phyloP scores from a whole-genome alignment of 768 basidiomycete genomes.

The Kwoniella dejecticola region DNA sequence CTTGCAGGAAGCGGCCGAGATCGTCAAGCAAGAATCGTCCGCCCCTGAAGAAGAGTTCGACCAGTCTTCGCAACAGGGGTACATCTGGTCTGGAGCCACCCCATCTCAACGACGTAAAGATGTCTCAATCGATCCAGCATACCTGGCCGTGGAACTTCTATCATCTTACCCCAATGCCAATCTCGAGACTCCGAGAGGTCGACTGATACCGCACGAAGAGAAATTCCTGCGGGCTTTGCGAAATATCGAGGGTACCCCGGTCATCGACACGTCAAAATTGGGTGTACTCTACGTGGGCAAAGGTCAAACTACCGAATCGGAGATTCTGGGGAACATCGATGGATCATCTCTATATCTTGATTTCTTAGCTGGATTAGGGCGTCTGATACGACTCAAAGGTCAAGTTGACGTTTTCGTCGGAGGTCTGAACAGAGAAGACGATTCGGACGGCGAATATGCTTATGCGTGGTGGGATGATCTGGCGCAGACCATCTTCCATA shows the following conservation, averaged over 20 bases:
- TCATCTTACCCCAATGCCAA: constrained; percentile 68
- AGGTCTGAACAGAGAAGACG: constrained; percentile 71
- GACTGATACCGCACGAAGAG: constrained; percentile 61
- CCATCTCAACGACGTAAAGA: constrained; percentile 88
- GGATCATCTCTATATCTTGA: constrained; percentile 94
- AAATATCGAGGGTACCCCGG: constrained; percentile 78
- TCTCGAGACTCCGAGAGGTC: constrained; percentile 59
- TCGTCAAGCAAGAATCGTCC: constrained; percentile 35
- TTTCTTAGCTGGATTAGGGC: constrained; percentile 85
- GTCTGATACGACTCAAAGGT: constrained; percentile 81
- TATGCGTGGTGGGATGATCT: constrained; percentile 99
- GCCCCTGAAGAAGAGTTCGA: constrained; percentile 30
- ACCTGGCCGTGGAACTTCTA: constrained; percentile 74
- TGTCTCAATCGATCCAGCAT: constrained; percentile 79
- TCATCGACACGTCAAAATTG: constrained; percentile 96
- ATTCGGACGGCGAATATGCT: constrained; percentile 92
- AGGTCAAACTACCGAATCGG: constrained; percentile 77
- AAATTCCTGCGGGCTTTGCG: constrained; percentile 65
- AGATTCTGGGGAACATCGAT: constrained; percentile 85
- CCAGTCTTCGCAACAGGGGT: constrained; percentile 66
- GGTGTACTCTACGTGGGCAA: constrained; percentile 95
- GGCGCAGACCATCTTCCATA: constrained; percentile 89
- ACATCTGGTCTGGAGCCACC: constrained; percentile 82
- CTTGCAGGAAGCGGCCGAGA: constrained; percentile 22
- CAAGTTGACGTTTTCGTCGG: constrained; percentile 92